phyloP scores from a whole-genome alignment of 192 early-diverging fungal species.

The Backusella tarrabulga region DNA sequence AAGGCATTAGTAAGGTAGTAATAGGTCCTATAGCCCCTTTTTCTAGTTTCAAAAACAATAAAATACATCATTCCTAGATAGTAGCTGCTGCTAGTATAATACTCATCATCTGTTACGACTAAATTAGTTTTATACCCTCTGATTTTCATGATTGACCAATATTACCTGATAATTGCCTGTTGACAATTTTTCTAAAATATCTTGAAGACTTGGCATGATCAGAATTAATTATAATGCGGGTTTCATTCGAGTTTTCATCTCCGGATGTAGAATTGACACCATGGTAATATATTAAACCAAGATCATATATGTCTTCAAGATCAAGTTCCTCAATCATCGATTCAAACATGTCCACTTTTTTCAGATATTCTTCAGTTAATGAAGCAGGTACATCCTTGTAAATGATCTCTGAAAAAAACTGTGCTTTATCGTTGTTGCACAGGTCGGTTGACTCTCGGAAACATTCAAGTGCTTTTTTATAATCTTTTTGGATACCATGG shows the following conservation, averaged over 20 bases:
- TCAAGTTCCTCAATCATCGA: background rate
- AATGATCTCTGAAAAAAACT: background rate
- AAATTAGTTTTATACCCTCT: background rate
- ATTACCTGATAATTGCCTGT: background rate
- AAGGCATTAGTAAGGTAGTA: no score
- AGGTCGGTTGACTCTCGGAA: background rate
- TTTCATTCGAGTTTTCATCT: no score
- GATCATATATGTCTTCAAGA: background rate
- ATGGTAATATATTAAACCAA: background rate
- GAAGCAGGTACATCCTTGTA: background rate
- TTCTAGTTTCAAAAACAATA: no score
- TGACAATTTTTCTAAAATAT: background rate
- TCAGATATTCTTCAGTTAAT: background rate
- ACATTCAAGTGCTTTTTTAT: background rate
- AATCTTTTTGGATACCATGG: background rate
- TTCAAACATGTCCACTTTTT: background rate
- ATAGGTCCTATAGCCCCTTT: no score
- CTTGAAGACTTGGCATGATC: background rate
- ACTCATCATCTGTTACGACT: background rate
- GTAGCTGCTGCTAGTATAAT: no score
- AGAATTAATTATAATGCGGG: background rate
- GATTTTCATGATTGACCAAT: background rate
- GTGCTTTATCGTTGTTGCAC: no score
- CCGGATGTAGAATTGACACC: background rate
- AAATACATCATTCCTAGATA: no score